phyloP scores from a whole-genome alignment of 768 basidiomycete species.

The Daedaleopsis nitida region DNA sequence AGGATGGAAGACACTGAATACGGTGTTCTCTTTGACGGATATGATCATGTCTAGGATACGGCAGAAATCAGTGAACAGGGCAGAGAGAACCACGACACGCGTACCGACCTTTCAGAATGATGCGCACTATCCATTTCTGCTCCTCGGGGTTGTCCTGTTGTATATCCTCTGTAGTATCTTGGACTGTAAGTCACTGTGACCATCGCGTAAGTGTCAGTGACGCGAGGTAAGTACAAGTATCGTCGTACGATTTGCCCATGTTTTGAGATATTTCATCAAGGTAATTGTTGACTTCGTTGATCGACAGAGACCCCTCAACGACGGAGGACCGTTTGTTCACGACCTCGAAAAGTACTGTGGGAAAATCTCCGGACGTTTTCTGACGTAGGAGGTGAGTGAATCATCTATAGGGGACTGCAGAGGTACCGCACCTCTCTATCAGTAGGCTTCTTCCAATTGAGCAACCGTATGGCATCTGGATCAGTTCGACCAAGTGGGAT shows the following conservation, averaged over 20 bases:
- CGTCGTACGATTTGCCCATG: conserved; percentile 71
- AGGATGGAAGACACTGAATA: conserved; percentile 89
- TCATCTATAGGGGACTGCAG: neutral
- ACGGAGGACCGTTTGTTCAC: conserved; percentile 83
- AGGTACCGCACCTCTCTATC: conserved; percentile 57
- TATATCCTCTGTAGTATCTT: conserved; percentile 77
- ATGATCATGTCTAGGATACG: conserved; percentile 76
- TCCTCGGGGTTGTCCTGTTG: conserved; percentile 82
- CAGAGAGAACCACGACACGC: neutral
- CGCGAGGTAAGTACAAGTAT: neutral
- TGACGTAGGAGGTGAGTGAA: conserved; percentile 27
- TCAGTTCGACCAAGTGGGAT: conserved; percentile 82
- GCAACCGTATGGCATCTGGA: conserved; percentile 76
- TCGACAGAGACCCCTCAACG: conserved; percentile 68
- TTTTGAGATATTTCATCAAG: conserved; percentile 77
- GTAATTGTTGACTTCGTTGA: conserved; percentile 82
- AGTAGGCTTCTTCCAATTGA: conserved; percentile 89
- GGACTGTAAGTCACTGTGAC: conserved; percentile 69
- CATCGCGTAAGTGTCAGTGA: conserved; percentile 9
- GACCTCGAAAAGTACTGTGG: conserved; percentile 84
- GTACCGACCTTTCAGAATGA: conserved; percentile 84
- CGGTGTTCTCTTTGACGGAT: conserved; percentile 91
- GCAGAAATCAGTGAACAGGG: neutral
- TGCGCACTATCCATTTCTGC: conserved; percentile 94
- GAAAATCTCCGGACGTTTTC: conserved; percentile 84